Evolutionary conservation across 441 rosid species (phyloP), one percentile per base, ranked within the genome.

Genomic region (Melastoma candidum): DNA sequence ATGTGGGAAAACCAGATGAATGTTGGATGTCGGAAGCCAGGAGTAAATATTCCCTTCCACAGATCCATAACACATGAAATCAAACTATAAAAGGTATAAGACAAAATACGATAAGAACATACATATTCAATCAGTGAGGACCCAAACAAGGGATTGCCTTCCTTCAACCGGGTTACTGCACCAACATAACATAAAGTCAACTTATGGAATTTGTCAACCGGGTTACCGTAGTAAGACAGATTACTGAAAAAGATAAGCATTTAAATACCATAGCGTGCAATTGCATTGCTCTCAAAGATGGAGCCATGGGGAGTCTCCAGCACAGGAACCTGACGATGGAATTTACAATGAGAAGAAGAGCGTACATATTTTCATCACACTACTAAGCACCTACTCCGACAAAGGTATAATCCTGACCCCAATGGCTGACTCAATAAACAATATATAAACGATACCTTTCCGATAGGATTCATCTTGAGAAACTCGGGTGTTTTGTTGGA

Each of bases 251-350:
- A 2, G 52, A 11, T 12, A 44, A 49, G 10, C 48, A 0, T 22
- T n/a, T 4, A 1, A 27, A 17, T 59, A 92, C 98, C 95, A 48
- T 85, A 87, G 6, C 94, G 88, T 11, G 95, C 95, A 63, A 92
- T 87, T 1, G 98, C 95, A 59, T 87, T 92, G 81, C 98, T 92
- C 77, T 92, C 96, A 48, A 83, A 87, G 13, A 92, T 45, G 7
- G 87, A 58, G 63, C 96, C 96, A 4, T 92, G 95, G 0, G 96
- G 94, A 22, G 96, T 87, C 74, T 87, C 84, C 71, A 87, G 64
- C 44, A 83, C 83, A 17, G 96, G 98, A 66, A 85, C 76, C 96
- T 92, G 68, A 12, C 51, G 47, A 44, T 53, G 36, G 36, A 29
- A 3, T 3, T 3, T 29, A 29, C 36, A 3, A 29, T 29, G 36